Base-by-base conservation (phyloP, 345 rosid genomes). In the Mallotus nudiflorus region DNA sequence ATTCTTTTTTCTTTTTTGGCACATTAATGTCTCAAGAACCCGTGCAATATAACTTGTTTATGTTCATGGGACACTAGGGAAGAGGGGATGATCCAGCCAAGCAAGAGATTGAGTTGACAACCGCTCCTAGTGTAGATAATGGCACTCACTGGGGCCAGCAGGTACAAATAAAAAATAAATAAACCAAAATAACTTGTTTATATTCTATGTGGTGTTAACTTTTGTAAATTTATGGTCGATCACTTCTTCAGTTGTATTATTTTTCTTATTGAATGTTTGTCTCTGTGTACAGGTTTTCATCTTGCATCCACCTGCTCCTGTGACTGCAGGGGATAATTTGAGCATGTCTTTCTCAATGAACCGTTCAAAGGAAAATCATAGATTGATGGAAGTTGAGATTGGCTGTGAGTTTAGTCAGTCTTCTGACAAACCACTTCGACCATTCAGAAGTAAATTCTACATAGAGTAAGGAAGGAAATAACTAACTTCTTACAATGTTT, bases 91-190 rank as follows among this genome's bases (percentile, higher is more conserved):
- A 92, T 75, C 97, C 92, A 0, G 91, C 91, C 13, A 78, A 74
- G 80, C 77, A 81, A 74, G 93, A 89, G 63, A 74, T 95, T 68
- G 97, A 92, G 81, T 78, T 95, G 79, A 88, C 97, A 40, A 92
- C 99, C 60, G 97, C 93, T 42, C 99, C 99, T 66, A 92, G 93
- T 61, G 74, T 72, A 51, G 81, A 90, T 67, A 75, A 85, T 62
- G 83, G 89, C 83, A 95, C 99, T 9, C 97, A 95, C 65, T 95
- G 99, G 99, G 97, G 97, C 46, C 99, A 95, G 75, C 99, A 92
- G 97, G 99, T 94, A 15, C 53, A 59, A 63, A 58, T 68, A 65
- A 15, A 16, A 11, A 25, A 33, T 18, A 8, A 54, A 39, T 20
- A 15, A 28, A 35, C 25, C 5, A 39, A 40, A 40, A 58, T 19